A percentile compares a stretch with the other conserved stretches of the same genome.
These are phyloP conservation scores for Trematosphaeria pertusa DNA, from an alignment of 2,329 filamentous ascomycete species.

Conservation along the genomic window DNA sequence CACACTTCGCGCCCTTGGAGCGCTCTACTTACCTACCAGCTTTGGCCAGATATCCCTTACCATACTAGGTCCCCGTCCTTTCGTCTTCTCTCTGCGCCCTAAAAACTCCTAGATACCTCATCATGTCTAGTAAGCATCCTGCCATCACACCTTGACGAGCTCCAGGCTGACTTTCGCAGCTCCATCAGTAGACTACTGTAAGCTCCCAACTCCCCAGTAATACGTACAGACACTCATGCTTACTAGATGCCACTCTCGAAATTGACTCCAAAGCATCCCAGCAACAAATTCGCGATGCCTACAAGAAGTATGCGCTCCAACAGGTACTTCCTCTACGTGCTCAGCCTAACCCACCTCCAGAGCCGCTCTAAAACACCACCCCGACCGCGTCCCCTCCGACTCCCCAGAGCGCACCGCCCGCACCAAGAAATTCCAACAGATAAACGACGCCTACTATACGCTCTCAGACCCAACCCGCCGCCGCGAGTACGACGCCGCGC, in stretches of 20 bases:
- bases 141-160: background rate
- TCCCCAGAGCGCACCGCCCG: constrained; percentile 82
- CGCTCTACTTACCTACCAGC: too few species aligned
- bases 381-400: constrained; percentile 83
- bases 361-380: constrained; percentile 89
- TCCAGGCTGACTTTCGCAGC: constrained; percentile 26
- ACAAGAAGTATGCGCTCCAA: constrained; percentile 73
- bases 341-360: constrained; percentile 54
- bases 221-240: background rate
- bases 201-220: constrained; percentile 1
- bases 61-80: background rate
- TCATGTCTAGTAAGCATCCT: constrained; percentile 29
- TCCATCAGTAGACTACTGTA: constrained; percentile 36
- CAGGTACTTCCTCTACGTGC: background rate
- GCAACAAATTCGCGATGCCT: constrained; percentile 89
- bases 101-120: constrained; percentile 11
- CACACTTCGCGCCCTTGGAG: background rate
- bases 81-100: too few species aligned
- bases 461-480: constrained; percentile 80
- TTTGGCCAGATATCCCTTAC: background rate
- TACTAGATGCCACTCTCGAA: constrained; percentile 59
- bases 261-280: constrained; percentile 75
- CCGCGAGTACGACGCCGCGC: constrained; percentile 82
- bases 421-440: constrained; percentile 87
- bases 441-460: constrained; percentile 93